phyloP scores from a whole-genome alignment of 768 basidiomycete genomes.

The Neoboletus magnificus region DNA sequence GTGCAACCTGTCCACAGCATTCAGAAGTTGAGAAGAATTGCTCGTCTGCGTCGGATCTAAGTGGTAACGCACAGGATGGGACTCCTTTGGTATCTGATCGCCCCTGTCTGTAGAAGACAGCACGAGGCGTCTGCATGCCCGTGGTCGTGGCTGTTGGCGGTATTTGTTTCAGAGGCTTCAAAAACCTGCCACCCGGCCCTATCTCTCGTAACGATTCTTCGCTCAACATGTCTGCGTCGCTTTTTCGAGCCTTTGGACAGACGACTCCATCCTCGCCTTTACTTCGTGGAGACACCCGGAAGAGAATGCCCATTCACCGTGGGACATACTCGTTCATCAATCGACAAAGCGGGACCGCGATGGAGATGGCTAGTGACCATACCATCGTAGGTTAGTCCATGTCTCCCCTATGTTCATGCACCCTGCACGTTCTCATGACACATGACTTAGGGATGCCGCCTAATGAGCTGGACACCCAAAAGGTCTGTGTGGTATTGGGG shows the following conservation, averaged over 20 bases:
- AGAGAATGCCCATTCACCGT: slow-evolving; percentile 27
- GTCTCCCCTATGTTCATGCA: not conserved
- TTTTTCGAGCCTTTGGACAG: slow-evolving; percentile 22
- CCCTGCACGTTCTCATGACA: not conserved
- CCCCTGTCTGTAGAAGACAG: not conserved
- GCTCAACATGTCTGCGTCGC: slow-evolving; percentile 18
- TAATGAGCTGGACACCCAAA: slow-evolving; percentile 28
- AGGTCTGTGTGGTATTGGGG: slow-evolving; percentile 10
- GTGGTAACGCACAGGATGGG: slow-evolving; percentile 10
- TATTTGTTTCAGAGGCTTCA: slow-evolving; percentile 5
- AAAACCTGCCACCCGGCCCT: slow-evolving; percentile 1
- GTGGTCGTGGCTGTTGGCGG: slow-evolving; percentile 12
- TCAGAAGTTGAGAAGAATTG: slow-evolving; percentile 18
- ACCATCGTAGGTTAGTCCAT: slow-evolving; percentile 21
- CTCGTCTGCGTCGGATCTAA: slow-evolving; percentile 3
- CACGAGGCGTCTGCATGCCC: slow-evolving; percentile 22
- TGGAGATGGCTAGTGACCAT: slow-evolving; percentile 27
- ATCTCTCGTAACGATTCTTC: not conserved
- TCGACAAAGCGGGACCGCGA: slow-evolving; percentile 32
- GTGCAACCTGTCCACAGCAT: slow-evolving; percentile 12
- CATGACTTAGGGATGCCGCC: slow-evolving; percentile 27
- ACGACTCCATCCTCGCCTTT: slow-evolving; percentile 3
- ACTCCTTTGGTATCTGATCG: slow-evolving; percentile 8
- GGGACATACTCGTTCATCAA: slow-evolving; percentile 31
- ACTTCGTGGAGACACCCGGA: slow-evolving; percentile 14